A percentile compares a stretch with the other conserved stretches of the same genome.
Evolutionary conservation across 495 filamentous ascomycete species (phyloP).

Genomic region (Neurospora intermedia): DNA sequence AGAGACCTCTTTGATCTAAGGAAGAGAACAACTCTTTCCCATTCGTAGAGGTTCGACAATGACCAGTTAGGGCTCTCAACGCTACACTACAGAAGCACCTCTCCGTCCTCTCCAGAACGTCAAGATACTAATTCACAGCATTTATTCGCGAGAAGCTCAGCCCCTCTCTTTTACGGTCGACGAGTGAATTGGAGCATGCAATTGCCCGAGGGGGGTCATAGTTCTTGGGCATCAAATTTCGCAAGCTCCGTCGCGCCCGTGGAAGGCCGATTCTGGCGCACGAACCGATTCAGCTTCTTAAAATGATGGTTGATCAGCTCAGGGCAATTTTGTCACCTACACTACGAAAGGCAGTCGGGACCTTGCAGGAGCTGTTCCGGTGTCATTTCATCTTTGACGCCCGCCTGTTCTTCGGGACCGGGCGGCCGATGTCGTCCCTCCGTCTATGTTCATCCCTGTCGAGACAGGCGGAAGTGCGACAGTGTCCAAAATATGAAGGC

Average conservation of each 20-base stretch:
- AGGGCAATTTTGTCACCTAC: background rate
- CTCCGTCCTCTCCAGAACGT: too few relatives aligned
- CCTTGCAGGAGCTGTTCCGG: slow-evolving; percentile 1
- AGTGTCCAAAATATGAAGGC: background rate
- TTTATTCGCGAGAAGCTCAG: too few relatives aligned
- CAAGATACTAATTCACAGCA: too few relatives aligned
- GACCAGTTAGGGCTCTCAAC: too few relatives aligned
- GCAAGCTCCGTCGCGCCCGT: background rate
- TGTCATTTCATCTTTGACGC: background rate
- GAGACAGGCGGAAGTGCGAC: background rate
- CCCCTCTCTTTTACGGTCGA: background rate
- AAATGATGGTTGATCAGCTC: background rate
- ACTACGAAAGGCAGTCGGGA: background rate
- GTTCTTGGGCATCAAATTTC: background rate
- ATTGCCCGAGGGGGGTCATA: background rate
- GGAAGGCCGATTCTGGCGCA: background rate
- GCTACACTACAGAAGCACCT: too few relatives aligned
- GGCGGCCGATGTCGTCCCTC: background rate
- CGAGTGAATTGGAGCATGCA: background rate
- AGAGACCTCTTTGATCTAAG: too few relatives aligned
- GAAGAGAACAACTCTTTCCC: too few relatives aligned
- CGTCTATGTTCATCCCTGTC: background rate
- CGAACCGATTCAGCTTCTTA: background rate
- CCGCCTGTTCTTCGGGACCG: background rate
- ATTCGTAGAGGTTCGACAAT: too few relatives aligned